Evolutionary conservation across 495 filamentous ascomycete genomes (phyloP).

Genomic region (Penicillium waksmanii): DNA sequence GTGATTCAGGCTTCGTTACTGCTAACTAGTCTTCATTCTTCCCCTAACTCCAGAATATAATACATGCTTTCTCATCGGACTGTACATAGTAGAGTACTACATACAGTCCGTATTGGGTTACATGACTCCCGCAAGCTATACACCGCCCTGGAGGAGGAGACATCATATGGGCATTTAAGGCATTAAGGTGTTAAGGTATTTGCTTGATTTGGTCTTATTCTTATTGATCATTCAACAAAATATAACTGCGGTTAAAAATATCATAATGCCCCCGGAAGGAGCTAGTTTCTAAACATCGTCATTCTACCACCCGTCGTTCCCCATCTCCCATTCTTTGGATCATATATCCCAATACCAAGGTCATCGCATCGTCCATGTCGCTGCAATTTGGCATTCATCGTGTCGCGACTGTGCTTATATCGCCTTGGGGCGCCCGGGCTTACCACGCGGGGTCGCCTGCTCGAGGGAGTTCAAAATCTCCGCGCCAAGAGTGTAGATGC

Average conservation of each 20-base stretch:
- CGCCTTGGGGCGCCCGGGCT: constrained; percentile 39
- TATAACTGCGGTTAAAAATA: neutral
- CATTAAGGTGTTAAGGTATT: neutral
- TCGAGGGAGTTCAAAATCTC: constrained; percentile 73
- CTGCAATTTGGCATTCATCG: no score
- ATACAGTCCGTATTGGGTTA: no score
- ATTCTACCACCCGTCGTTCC: neutral
- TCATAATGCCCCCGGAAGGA: neutral
- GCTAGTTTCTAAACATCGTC: neutral
- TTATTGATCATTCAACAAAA: neutral
- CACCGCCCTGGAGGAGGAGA: no score
- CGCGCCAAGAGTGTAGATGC: constrained; percentile 67
- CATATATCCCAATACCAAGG: neutral
- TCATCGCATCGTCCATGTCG: no score
- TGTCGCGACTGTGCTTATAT: constrained; percentile 19
- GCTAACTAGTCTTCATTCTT: neutral
- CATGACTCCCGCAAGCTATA: no score
- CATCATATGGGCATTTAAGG: no score
- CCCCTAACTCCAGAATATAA: no score
- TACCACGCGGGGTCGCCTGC: constrained; percentile 43
- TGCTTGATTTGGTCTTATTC: neutral
- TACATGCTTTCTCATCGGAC: no score
- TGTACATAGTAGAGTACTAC: no score
- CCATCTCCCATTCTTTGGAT: neutral
- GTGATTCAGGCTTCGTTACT: neutral